These are phyloP conservation scores for Aspergillus chevalieri DNA, from an alignment of 2,329 filamentous ascomycete genomes.

Conservation along the genomic window DNA sequence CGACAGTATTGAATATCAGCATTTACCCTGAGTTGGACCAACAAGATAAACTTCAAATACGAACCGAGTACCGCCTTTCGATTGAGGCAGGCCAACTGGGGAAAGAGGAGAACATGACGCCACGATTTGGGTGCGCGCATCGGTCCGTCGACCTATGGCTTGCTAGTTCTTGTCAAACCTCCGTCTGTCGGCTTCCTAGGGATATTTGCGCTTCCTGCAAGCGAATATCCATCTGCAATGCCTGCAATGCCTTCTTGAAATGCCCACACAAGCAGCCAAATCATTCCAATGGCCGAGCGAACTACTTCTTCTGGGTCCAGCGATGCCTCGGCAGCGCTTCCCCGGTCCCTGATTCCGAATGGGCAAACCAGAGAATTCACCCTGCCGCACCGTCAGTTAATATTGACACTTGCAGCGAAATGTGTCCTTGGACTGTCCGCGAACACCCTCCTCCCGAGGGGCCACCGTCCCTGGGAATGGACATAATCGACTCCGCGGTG, in stretches of 20 bases:
- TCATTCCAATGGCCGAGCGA: slow-evolving; percentile 19
- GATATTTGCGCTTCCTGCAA: slow-evolving; percentile 29
- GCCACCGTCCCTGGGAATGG: slow-evolving; percentile 27
- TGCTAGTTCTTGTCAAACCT: slow-evolving; percentile 33
- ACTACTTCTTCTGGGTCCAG: slow-evolving; percentile 32
- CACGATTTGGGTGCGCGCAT: slow-evolving; percentile 37
- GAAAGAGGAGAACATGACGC: slow-evolving; percentile 33
- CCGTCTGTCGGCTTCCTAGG: slow-evolving; percentile 30
- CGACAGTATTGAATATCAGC: slow-evolving; percentile 28
- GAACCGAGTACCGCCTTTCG: slow-evolving; percentile 34
- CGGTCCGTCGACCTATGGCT: slow-evolving; percentile 36
- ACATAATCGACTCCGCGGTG: slow-evolving; percentile 28
- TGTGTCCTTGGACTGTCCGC: slow-evolving; percentile 35
- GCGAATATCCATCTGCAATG: slow-evolving; percentile 31
- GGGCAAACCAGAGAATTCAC: slow-evolving; percentile 33
- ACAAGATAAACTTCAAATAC: slow-evolving; percentile 24
- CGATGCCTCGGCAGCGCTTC: slow-evolving; percentile 26
- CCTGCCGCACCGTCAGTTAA: slow-evolving; percentile 29
- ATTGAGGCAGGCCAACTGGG: slow-evolving; percentile 29
- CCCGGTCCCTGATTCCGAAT: slow-evolving; percentile 23
- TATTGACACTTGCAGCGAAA: slow-evolving; percentile 32
- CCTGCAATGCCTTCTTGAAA: slow-evolving; percentile 28
- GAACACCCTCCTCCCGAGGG: slow-evolving; percentile 30
- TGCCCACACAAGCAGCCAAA: slow-evolving; percentile 30
- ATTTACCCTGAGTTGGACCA: slow-evolving; percentile 31